Base-by-base conservation (phyloP, 257 asterid genomes). In the Ophiorrhiza pumila region DNA sequence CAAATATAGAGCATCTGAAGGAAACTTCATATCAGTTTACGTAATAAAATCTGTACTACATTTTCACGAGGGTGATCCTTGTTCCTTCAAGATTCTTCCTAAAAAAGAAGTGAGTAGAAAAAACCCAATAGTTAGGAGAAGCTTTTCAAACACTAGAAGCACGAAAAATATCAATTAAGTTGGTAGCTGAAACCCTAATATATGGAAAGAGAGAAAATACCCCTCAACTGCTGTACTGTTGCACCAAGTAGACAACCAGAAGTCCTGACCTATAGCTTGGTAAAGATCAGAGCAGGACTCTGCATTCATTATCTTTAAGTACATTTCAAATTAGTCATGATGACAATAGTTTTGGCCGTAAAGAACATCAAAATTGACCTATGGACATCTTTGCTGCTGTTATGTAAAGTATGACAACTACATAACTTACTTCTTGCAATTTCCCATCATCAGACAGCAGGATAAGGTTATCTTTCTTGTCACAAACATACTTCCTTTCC, bases 41-140 rank as follows among this genome's bases (percentile, higher is more conserved):
- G 23, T 2, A 73, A 53, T 71, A 62, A 55, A 72, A 77, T 63
- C 46, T 65, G 63, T 41, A 67, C 64, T 84, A 91, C 99, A 83
- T 75, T 83, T 91, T 88, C 73, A 69, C 63, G 23, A 94, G 68
- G 68, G 90, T 85, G 86, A 94, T 87, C 88, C 98, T 89, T 61
- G 97, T 90, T 83, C 99, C 99, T 85, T 94, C 99, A 69, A 91
- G 97, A 66, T 80, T 89, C 84, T 85, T 89, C 83, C 99, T 94
- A 95, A 83, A 37, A n/a, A 85, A 85, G 73, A 72, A 86, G 69
- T 68, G 74, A 78, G 72, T 56, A 47, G 72, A 66, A 34, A 65
- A 72, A 74, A 43, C 15, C 42, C 34, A 1, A 27, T 34, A n/a
- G 53, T 65, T n/a, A 74, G 32, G 27, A 39, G 65, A 71, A 10